phyloP scores from a whole-genome alignment of 441 rosid species.

The Gossypium lobatum region DNA sequence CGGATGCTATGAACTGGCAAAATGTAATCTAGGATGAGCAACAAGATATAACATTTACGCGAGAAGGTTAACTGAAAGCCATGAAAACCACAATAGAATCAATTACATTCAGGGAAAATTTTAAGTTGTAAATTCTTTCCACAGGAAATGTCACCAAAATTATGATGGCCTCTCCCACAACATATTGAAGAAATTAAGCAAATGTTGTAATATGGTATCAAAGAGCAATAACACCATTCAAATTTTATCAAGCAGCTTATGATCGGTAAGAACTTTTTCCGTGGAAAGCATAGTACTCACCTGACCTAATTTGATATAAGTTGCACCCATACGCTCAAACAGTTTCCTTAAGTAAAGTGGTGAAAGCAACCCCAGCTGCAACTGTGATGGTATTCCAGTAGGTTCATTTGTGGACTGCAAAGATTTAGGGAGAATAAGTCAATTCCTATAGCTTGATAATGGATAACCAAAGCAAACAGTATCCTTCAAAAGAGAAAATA shows the following conservation, averaged over 20 bases:
- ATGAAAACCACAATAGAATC: background rate
- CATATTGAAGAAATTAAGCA: background rate
- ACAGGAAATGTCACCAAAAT: background rate
- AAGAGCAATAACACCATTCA: background rate
- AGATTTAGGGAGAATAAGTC: background rate
- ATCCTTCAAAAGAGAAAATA: background rate
- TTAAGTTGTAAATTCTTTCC: background rate
- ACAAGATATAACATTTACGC: conserved; percentile 2
- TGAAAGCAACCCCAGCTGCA: conserved; percentile 84
- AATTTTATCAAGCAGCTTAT: background rate
- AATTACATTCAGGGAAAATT: background rate
- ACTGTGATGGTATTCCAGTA: conserved; percentile 53
- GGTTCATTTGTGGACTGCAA: conserved; percentile 61
- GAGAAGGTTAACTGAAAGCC: background rate
- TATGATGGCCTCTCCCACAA: background rate
- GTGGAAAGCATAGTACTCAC: conserved; percentile 24
- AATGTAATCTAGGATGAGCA: conserved; percentile 18
- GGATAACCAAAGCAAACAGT: background rate
- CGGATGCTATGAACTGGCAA: conserved; percentile 85
- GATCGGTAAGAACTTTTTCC: background rate
- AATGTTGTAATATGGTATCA: background rate
- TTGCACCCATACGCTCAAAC: conserved; percentile 98
- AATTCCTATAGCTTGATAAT: background rate
- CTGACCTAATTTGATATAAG: conserved; percentile 93
- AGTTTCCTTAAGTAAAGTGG: conserved; percentile 85